These are phyloP conservation scores for Xanthoconium purpureum DNA, from an alignment of 768 basidiomycete genomes.

Conservation along the genomic window DNA sequence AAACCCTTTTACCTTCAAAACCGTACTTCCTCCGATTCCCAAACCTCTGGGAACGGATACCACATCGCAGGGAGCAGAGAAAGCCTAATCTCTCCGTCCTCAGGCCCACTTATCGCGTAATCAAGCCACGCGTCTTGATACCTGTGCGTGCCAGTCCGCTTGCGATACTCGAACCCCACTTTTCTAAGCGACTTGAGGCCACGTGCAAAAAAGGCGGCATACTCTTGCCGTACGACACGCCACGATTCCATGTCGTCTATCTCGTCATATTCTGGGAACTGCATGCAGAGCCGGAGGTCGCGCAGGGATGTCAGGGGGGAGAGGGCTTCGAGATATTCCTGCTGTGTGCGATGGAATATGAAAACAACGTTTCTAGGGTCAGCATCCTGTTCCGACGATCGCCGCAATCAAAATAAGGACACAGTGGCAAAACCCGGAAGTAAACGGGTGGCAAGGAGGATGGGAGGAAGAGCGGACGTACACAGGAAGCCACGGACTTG, in stretches of 20 bases:
- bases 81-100: conserved; percentile 20
- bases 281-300: conserved; percentile 35
- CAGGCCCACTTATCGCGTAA: conserved; percentile 25
- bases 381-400: conserved; percentile 26
- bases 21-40: conserved; percentile 25
- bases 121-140: conserved; percentile 38
- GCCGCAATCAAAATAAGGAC: conserved; percentile 20
- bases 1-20: conserved; percentile 15
- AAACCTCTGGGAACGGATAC: conserved; percentile 36
- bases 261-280: conserved; percentile 35
- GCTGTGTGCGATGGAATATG: conserved; percentile 27
- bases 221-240: conserved; percentile 28
- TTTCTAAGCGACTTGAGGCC: conserved; percentile 31
- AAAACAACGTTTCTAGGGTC: conserved; percentile 31
- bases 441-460: conserved; percentile 11
- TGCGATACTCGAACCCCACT: conserved; percentile 37
- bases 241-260: conserved; percentile 32
- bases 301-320: conserved; percentile 27
- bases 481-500: conserved; percentile 35
- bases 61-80: conserved; percentile 27
- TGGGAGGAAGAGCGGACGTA: conserved; percentile 27
- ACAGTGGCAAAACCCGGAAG: conserved; percentile 11
- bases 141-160: conserved; percentile 34
- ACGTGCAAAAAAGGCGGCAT: conserved; percentile 29
- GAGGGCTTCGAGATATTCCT: conserved; percentile 35